Percentiles rank a stretch among this genome's conserved stretches.
Evolutionary conservation across 2,329 filamentous ascomycete genomes (phyloP).

Genomic region (Myrmaecium sp.): DNA sequence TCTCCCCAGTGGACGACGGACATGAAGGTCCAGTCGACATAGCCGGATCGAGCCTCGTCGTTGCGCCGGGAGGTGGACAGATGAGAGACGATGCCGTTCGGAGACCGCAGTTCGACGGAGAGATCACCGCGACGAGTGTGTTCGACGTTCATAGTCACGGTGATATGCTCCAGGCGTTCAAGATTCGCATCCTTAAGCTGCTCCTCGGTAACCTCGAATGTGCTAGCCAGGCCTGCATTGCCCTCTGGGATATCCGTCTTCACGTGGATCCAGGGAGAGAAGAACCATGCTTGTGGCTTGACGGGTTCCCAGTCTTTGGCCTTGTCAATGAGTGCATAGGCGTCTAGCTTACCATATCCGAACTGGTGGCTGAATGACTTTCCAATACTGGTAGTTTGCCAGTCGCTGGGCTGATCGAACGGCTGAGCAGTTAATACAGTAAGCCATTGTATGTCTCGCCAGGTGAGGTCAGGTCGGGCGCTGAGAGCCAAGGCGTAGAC

Average conservation of each 20-base stretch:
- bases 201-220: constrained; percentile 66
- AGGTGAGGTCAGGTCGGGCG: constrained; percentile 69
- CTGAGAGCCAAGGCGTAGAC: constrained; percentile 80
- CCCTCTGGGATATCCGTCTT: constrained; percentile 76
- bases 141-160: constrained; percentile 89
- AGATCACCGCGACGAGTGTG: constrained; percentile 79
- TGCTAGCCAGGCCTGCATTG: constrained; percentile 56
- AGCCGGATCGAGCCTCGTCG: constrained; percentile 53
- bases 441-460: constrained; percentile 90
- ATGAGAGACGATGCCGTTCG: constrained; percentile 64
- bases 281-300: constrained; percentile 91
- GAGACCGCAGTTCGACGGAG: constrained; percentile 80
- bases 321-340: constrained; percentile 65
- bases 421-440: constrained; percentile 71
- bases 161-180: constrained; percentile 80
- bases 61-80: constrained; percentile 57
- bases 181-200: constrained; percentile 73
- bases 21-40: constrained; percentile 98
- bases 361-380: constrained; percentile 87
- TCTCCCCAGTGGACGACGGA: constrained; percentile 96
- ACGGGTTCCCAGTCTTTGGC: constrained; percentile 76
- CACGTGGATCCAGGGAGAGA: constrained; percentile 86
- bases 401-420: constrained; percentile 60
- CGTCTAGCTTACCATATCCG: constrained; percentile 90
- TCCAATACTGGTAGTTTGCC: constrained; percentile 66